Conservation (phyloP, 1,139 yeast genomes). For the Hanseniaspora uvarum region DNA sequence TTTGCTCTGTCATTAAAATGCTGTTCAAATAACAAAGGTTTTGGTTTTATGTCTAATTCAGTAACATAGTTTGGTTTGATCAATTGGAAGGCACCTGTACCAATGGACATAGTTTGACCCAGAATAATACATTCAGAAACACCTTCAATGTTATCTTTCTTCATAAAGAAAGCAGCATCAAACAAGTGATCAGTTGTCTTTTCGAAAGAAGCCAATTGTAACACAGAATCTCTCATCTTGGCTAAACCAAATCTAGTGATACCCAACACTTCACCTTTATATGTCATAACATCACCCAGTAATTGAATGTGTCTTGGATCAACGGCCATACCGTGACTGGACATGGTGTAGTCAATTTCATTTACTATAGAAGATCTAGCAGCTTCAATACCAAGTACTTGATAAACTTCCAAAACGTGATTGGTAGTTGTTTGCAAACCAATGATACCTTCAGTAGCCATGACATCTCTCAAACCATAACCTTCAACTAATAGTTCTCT, state of each 20-base stretch:
- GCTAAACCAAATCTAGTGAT: slow-evolving; percentile 96
- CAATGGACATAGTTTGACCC: slow-evolving; percentile 95
- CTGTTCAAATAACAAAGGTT: slow-evolving; percentile 53
- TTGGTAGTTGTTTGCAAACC: slow-evolving; percentile 83
- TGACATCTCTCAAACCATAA: slow-evolving; percentile 87
- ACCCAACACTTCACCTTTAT: slow-evolving; percentile 95
- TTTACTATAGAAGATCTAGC: slow-evolving; percentile 86
- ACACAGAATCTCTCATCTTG: slow-evolving; percentile 95
- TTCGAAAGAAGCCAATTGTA: slow-evolving; percentile 94
- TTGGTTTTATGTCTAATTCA: slow-evolving; percentile 39
- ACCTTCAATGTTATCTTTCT: slow-evolving; percentile 90
- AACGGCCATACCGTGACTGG: slow-evolving; percentile 98
- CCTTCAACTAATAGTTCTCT: slow-evolving; percentile 95
- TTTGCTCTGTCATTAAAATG: slow-evolving; percentile 31
- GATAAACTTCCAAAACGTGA: slow-evolving; percentile 81
- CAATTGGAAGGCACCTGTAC: slow-evolving; percentile 92
- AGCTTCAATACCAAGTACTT: slow-evolving; percentile 94
- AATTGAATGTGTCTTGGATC: slow-evolving; percentile 99
- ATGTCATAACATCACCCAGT: slow-evolving; percentile 97
- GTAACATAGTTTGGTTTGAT: slow-evolving; percentile 48
- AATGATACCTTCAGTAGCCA: slow-evolving; percentile 94
- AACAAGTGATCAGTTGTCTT: slow-evolving; percentile 97
- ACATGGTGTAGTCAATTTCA: slow-evolving; percentile 96
- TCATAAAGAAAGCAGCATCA: slow-evolving; percentile 97
- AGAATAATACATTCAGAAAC: slow-evolving; percentile 94